Base-by-base conservation (phyloP, 108 stramenopile genomes). In the Nitzschia palea region DNA sequence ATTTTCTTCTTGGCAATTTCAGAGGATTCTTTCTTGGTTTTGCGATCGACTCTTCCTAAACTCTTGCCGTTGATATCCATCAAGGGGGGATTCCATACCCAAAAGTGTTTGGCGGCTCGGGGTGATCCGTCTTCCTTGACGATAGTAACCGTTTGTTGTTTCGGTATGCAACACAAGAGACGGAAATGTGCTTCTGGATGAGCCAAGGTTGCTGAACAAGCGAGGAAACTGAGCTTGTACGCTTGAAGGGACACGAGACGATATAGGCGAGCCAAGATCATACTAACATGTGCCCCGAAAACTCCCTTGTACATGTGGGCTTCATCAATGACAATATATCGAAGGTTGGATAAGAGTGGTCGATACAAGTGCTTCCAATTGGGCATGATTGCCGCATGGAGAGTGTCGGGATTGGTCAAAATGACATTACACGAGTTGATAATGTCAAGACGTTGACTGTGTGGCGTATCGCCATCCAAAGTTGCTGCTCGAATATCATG, bases 341-440 rank as follows among this genome's bases (percentile, higher is more conserved):
- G 47, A 0, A 98, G 37, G 40, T 78, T 54, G 27, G 47, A 64
- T 30, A 99, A 62, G 22, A 97, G 50, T 1, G 55, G 35, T 43
- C 73, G 67, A 52, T 91, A 82, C 47, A 77, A 73, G 2, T 60
- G 52, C 22, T 87, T 81, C 91, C 96, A 96, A 14, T 83, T 64
- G n/a, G 97, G 97, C 17, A 99, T 61, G 18, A 99, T 79, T 6
- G 95, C 79, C 12, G 90, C 90, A 73, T 99, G 98, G 15, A 99
- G 62, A 32, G 97, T 99, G 72, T 99, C 98, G 1, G 98, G 98
- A 74, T 99, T 99, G 10, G 96, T 97, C 44, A 99, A 73, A 27
- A 99, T 75, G 29, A 99, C 81, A 63, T 97, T 86, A 27, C 84
- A 82, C 22, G 71, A 37, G 31, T 79, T 69, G 15, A 74, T 73